Evolutionary conservation across 2,329 filamentous ascomycete species (phyloP), one percentile per base, ranked within the genome.

Genomic region (Colletotrichum scovillei): DNA sequence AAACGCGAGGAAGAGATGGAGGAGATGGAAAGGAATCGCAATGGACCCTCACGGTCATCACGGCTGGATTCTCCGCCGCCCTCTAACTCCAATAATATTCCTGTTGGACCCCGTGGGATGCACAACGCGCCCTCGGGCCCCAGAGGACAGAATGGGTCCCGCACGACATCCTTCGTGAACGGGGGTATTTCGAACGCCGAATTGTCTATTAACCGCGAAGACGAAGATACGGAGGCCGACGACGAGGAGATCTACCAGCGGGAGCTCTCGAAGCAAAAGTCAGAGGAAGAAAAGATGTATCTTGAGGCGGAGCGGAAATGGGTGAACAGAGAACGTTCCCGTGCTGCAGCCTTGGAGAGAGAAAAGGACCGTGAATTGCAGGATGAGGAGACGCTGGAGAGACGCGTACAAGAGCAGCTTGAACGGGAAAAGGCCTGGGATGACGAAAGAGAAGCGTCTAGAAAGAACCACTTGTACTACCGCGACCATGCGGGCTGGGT

Each of bases 1-100:
- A 92, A 92, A 79, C 89, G 93, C 57, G 97, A 99, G 82, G 97
- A 99, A 81, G 96, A 98, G 80, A 91, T 98, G 77, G 97, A 98
- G 80, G 93, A 94, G 69, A 88, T 92, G 81, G 95, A 98, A 81
- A 67, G 95, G 56, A 90, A 91, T 76, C 90, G 94, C 19, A 95
- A 93, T 78, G 90, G 90, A 14, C 87, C 88, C 12, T 82, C 86
- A 1, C 89, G 94, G 55, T 83, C 88, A 64, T 94, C 88, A 66
- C 89, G 94, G 63, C 87, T 95, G 55, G 90, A 92, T 24, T 95
- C 95, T 0, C 94, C 95, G 0, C 91, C 92, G 0, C 84, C 87
- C 4, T 90, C 90, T 49, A 81, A 80, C 75, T 77, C 92, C 1
- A 97, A 97, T 79, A 93, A 91, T 62, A 92, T 95, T 46, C 95